Base-by-base conservation (phyloP, 805 yeast genomes). In the Saturnispora dispora region DNA sequence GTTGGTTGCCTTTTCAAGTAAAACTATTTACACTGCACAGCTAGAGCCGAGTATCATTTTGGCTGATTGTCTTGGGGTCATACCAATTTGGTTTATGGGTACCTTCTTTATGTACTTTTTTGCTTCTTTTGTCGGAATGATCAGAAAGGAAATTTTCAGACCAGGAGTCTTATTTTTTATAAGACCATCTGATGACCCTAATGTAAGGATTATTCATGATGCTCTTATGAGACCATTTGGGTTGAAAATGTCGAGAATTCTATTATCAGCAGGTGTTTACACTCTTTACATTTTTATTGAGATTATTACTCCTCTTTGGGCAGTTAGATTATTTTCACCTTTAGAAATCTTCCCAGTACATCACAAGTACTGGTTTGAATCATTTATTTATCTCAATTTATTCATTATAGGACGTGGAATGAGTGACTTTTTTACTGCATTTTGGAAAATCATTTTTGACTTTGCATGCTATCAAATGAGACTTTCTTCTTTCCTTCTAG, bases 141-240 rank as follows among this genome's bases (percentile, higher is more conserved):
- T 83, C 20, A 75, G 99, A 55, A 70, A 76, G 44, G 68, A 72
- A 53, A 81, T 88, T 39, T 74, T 91, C 53, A 77, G 99, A 51
- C 83, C 85, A 0, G 99, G 99, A 11, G 96, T 88, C 8, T 71
- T 93, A 45, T 93, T 81, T 65, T 93, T 93, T 69, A 85, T 93
- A 54, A 77, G 96, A 59, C 88, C 96, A 22, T 96, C 96, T 4
- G 96, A 89, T 59, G 97, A 93, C 63, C 96, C 96, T 39, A 85
- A 87, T 58, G 82, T 88, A 45, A 80, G 91, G 57, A 77, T 93
- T 11, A 76, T 91, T 41, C 91, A 88, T 57, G 96, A 90, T 63
- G 93, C 96, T 1, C 67, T 93, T 49, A 83, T 85, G 52, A 81
- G 85, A 57, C 86, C 96, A 0, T 76, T 91, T 60, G 56, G 67